Percentiles rank a stretch among this genome's conserved stretches.
These are phyloP conservation scores for Amaranthus hypochondriacus DNA, from an alignment of 148 eudicot genomes.

Conservation along the genomic window DNA sequence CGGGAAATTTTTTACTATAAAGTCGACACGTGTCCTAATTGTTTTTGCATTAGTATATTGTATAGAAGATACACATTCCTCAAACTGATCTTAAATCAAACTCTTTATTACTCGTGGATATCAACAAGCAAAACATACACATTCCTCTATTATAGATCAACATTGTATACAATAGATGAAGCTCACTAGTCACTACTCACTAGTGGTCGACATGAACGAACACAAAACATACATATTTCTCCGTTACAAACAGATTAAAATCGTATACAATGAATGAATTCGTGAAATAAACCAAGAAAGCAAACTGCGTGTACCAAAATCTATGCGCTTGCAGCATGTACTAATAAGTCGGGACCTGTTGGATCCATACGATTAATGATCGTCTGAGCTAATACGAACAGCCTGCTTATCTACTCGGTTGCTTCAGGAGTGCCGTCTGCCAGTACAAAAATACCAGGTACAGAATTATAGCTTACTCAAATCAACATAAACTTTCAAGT, in stretches of 20 bases:
- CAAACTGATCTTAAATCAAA: neutral
- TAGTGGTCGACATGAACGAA: slow-evolving; percentile 4
- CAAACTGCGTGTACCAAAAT: slow-evolving; percentile 12
- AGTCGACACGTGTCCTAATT: too few relatives aligned
- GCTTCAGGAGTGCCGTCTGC: slow-evolving; percentile 28
- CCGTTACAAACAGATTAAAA: slow-evolving; percentile 5
- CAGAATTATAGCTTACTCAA: neutral
- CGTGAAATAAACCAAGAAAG: slow-evolving; percentile 3
- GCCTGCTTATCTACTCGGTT: slow-evolving; percentile 15
- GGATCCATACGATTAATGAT: slow-evolving; percentile 17
- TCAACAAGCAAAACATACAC: slow-evolving; percentile 3
- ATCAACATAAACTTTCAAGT: neutral
- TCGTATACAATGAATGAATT: slow-evolving; percentile 24
- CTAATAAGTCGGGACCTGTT: slow-evolving; percentile 8
- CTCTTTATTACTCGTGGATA: neutral
- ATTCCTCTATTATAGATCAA: neutral
- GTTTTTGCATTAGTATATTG: too few relatives aligned
- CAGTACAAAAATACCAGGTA: neutral
- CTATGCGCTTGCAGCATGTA: slow-evolving; percentile 14
- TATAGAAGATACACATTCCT: too few relatives aligned
- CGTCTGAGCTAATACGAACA: slow-evolving; percentile 5
- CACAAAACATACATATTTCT: slow-evolving; percentile 14
- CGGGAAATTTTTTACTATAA: too few relatives aligned
- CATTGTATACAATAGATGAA: neutral
- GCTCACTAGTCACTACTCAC: neutral